Conservation (phyloP, 768 basidiomycete genomes). For the Agrocybe praecox region DNA sequence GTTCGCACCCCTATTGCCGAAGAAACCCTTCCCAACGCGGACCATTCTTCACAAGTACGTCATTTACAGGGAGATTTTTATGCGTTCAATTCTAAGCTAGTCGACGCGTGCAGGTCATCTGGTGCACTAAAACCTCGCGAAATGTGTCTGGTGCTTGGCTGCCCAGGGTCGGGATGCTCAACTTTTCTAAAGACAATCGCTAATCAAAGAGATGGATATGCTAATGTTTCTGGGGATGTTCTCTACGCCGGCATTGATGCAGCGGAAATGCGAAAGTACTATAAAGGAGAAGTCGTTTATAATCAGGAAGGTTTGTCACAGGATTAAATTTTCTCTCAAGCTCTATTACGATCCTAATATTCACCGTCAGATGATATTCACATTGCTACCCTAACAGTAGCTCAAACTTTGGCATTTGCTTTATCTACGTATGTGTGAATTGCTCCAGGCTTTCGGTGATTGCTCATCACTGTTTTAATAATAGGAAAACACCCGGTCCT, state of each 20-base stretch:
- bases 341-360: not conserved
- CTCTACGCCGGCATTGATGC: conserved; percentile 81
- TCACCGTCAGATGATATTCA: conserved; percentile 68
- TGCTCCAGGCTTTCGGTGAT: not conserved
- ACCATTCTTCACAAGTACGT: conserved; percentile 63
- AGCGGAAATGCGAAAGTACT: conserved; percentile 72
- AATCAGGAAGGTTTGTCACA: conserved; percentile 65
- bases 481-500: conserved; percentile 70
- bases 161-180: conserved; percentile 83
- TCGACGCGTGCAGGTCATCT: conserved; percentile 44
- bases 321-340: not conserved
- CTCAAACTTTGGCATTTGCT: conserved; percentile 73
- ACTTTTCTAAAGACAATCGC: conserved; percentile 87
- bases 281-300: conserved; percentile 81
- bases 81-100: not conserved
- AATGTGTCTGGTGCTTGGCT: conserved; percentile 86
- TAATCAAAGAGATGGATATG: conserved; percentile 70
- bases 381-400: conserved; percentile 80
- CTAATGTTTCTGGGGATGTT: conserved; percentile 69
- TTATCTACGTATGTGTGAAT: conserved; percentile 52
- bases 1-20: conserved; percentile 40
- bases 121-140: conserved; percentile 78
- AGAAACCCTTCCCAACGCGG: conserved; percentile 38
- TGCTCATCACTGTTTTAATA: not conserved
- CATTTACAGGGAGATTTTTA: not conserved